Base-by-base conservation (phyloP, 768 basidiomycete species). In the Tylopilus sp. region DNA sequence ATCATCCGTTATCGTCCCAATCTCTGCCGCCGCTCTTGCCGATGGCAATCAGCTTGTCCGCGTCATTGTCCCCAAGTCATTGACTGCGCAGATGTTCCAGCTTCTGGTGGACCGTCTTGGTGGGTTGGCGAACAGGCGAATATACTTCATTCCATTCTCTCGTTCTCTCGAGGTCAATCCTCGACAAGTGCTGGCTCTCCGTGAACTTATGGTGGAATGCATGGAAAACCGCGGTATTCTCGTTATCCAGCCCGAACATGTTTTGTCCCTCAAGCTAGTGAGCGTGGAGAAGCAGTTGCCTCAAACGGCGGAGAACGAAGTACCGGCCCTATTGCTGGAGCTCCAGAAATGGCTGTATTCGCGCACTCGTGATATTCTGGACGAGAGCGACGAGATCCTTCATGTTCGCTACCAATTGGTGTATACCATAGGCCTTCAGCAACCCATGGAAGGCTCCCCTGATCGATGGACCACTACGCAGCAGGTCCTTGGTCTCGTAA, bases 131-230 rank as follows among this genome's bases (percentile, higher is more conserved):
- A 75, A 80, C 54, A 70, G 78, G 9, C 74, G 73, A 1, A 59
- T 82, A 10, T 81, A 76, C 47, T 75, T 69, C 48, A 28, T 81
- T 1, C 81, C 81, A 2, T 79, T 82, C 52, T 76, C 75, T 13
- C 73, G 81, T 13, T 67, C 71, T 6, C 55, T 73, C 7, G 46
- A 60, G 30, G 25, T 71, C 26, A 47, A 55, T 26, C 6, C 28
- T 0, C 20, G 55, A 2, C 53, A 65, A 43, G 55, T 67, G 1
- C n/a, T 43, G 1, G 43, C 42, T 7, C 67, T 80, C 11, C 57
- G 50, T 7, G 22, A 44, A 6, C 40, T 81, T 6, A 69, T 74
- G 54, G 49, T 61, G 22, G 67, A 70, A 39, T 82, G 81, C 48
- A 66, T 63, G 54, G 46, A 46, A 0, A 60, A 61, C 18, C 61